Evolutionary conservation across 2,329 filamentous ascomycete species (phyloP), one percentile per base, ranked within the genome.

Genomic region (Venturia aucupariae): DNA sequence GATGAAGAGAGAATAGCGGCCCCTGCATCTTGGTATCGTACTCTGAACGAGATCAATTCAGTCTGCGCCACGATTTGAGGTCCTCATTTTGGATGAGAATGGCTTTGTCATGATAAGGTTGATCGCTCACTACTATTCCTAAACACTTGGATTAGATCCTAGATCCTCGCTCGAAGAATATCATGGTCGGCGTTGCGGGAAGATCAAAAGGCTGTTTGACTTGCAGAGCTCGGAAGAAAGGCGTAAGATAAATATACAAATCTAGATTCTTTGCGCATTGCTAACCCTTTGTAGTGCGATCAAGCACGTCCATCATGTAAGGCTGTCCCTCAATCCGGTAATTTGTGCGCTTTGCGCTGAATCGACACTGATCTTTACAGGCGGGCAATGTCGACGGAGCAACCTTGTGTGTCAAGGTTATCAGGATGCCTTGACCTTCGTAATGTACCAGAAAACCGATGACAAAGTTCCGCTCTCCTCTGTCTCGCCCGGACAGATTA

Each of bases 161-260:
- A 24, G 2, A 55, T 17, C 19, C 15, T 55, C 7, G 13, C 22
- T 13, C 17, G 10, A 3, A 19, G 11, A 2, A 46, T 35, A 48
- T 15, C 51, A 62, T 63, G 61, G 61, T 63, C 59, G 61, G 61
- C 5, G 48, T 63, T 15, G 19, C 61, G 3, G 61, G 61, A 15
- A 44, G 61, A 24, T 63, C 61, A 15, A 63, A 63, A 63, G 61
- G 61, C 13, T 63, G 61, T 32, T 6, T 54, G 35, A 63, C 61
- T 7, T 63, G 61, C 46, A 54, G 35, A 27, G 48, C 46, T 22
- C 42, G 61, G 46, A 63, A 63, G 48, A 63, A 63, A 44, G 61
- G 61, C 11, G 61, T 63, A 63, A 63, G 61, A n/a, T 6, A n/a
- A 63, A 30, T n/a, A 35, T n/a, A n/a, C 24, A 13, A 10, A 41